These are phyloP conservation scores for Ganoderma multipileum DNA, from an alignment of 1,284 basidiomycete genomes.

Conservation along the genomic window DNA sequence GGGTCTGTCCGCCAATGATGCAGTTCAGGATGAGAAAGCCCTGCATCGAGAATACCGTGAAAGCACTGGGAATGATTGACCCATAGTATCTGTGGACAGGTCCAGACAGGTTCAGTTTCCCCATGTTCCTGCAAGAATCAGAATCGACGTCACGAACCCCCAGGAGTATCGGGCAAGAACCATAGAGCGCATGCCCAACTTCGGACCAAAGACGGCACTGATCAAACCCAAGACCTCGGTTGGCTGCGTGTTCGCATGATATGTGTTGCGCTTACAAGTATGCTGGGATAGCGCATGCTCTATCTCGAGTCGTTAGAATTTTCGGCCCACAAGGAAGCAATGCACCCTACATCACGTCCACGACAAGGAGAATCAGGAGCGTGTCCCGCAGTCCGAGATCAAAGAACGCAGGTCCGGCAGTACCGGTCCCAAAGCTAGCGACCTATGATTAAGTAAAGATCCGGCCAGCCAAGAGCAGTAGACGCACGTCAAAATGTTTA, in stretches of 20 bases:
- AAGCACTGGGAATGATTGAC: constrained; percentile 63
- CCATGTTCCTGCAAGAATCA: neutral
- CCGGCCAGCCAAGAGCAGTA: neutral
- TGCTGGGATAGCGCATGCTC: constrained; percentile 47
- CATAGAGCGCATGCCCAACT: constrained; percentile 70
- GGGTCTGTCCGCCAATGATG: constrained; percentile 79
- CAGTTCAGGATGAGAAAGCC: constrained; percentile 79
- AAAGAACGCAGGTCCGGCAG: constrained; percentile 66
- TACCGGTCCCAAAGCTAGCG: constrained; percentile 59
- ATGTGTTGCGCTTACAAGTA: constrained; percentile 56
- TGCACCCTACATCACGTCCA: constrained; percentile 58
- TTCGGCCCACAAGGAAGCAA: neutral
- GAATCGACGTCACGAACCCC: constrained; percentile 41
- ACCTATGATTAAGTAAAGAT: neutral
- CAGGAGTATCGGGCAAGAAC: constrained; percentile 66
- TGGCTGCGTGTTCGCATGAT: neutral
- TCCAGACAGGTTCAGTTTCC: neutral
- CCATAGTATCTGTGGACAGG: constrained; percentile 60
- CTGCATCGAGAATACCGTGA: constrained; percentile 71
- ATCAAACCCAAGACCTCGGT: neutral
- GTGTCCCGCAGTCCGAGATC: constrained; percentile 59
- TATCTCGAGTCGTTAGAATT: constrained; percentile 20
- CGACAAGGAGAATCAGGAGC: constrained; percentile 56
- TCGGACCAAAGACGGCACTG: constrained; percentile 67
- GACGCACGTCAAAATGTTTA: constrained; percentile 62